Conservation (phyloP, 345 rosid species). For the Turnera subulata region DNA sequence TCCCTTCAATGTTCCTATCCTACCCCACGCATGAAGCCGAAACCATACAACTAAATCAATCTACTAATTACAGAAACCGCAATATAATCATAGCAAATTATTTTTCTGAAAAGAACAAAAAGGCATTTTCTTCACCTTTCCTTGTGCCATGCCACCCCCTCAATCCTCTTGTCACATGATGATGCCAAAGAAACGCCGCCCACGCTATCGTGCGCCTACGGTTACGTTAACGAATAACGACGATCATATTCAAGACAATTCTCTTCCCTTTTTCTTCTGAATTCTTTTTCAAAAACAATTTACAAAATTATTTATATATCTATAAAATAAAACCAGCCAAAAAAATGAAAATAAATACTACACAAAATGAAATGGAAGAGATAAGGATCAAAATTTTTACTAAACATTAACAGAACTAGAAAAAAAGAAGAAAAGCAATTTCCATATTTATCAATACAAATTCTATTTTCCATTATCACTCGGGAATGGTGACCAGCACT, state of each 20-base stretch:
- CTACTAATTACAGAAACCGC: not conserved
- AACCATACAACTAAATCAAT: not conserved
- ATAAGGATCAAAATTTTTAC: not conserved
- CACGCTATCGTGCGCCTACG: not conserved
- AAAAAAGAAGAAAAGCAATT: constrained; percentile 9
- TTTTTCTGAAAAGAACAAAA: not conserved
- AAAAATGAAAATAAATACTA: no score
- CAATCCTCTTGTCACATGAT: not conserved
- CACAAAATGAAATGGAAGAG: no score
- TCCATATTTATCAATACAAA: constrained; percentile 7
- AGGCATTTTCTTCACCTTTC: constrained; percentile 10
- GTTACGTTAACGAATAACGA: no score
- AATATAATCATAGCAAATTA: not conserved
- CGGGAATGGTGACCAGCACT: constrained; percentile 72
- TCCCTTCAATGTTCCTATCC: constrained; percentile 11
- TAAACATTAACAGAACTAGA: not conserved
- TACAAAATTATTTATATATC: no score
- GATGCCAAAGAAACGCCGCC: not conserved
- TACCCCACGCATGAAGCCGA: constrained; percentile 3
- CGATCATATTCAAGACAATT: no score
- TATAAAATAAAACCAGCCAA: no score
- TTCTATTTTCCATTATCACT: constrained; percentile 35
- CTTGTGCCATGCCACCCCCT: not conserved
- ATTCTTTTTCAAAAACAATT: no score
- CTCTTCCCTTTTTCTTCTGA: no score